Conservation (phyloP, 805 yeast genomes). For the Candida manassasensis region DNA sequence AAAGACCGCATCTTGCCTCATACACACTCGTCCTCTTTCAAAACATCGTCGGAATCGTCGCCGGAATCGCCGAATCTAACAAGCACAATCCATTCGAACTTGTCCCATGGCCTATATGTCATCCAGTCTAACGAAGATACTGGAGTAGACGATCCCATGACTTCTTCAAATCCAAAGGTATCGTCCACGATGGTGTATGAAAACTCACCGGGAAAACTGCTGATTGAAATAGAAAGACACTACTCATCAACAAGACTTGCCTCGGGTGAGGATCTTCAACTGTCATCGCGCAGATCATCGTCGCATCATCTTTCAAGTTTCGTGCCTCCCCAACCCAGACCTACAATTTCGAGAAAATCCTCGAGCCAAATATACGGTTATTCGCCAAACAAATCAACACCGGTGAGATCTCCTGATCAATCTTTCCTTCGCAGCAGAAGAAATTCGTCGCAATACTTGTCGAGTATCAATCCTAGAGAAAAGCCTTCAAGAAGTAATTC, state of each 20-base stretch:
- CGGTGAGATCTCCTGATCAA: conserved; percentile 1
- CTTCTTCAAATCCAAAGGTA: neutral
- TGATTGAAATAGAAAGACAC: neutral
- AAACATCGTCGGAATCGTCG: too few relatives aligned
- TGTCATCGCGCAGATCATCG: neutral
- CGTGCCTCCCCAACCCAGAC: neutral
- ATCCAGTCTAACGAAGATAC: conserved; percentile 4
- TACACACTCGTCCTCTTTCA: too few relatives aligned
- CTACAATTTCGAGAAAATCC: neutral
- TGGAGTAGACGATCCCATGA: too few relatives aligned
- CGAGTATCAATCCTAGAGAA: neutral
- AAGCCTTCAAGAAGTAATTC: conserved; percentile 3
- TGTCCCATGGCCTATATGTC: conserved; percentile 1
- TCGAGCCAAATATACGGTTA: neutral
- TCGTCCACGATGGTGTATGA: neutral
- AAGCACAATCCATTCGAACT: too few relatives aligned
- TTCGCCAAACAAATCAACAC: conserved; percentile 2
- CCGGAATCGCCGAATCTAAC: too few relatives aligned
- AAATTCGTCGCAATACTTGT: neutral
- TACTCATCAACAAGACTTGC: neutral
- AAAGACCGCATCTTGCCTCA: too few relatives aligned
- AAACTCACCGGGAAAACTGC: neutral
- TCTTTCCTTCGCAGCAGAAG: neutral
- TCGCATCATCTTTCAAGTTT: neutral
- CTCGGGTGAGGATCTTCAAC: neutral